Evolutionary conservation across 2,329 filamentous ascomycete species (phyloP).

Genomic region (Cercospora sesami): DNA sequence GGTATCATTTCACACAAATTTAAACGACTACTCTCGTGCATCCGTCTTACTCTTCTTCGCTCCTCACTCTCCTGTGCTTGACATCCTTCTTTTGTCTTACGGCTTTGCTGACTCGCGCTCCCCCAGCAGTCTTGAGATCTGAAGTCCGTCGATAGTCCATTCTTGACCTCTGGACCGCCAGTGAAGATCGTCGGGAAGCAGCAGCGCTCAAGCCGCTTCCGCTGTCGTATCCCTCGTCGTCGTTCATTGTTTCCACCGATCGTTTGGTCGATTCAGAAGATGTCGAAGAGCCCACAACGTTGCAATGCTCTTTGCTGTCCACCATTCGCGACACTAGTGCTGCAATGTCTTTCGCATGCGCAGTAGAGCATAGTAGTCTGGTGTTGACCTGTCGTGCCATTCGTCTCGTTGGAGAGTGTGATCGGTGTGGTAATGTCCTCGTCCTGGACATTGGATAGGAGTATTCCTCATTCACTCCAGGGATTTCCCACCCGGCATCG

Average conservation of each 20-base stretch:
- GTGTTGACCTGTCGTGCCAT: conserved; percentile 45
- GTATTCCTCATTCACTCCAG: conserved; percentile 18
- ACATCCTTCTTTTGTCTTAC: conserved; percentile 27
- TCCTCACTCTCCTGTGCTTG: conserved; percentile 24
- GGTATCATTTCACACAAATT: neutral
- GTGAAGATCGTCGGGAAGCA: conserved; percentile 27
- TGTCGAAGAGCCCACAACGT: conserved; percentile 18
- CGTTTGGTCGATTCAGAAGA: neutral
- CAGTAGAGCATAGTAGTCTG: conserved; percentile 43
- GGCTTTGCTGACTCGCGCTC: conserved; percentile 33
- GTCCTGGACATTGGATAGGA: conserved; percentile 20
- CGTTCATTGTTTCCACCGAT: conserved; percentile 9
- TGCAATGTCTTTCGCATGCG: conserved; percentile 45
- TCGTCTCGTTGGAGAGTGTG: conserved; percentile 42
- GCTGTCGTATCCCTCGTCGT: conserved; percentile 36
- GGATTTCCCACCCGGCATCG: conserved; percentile 36
- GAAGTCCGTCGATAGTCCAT: conserved; percentile 28
- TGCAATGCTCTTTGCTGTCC: conserved; percentile 45
- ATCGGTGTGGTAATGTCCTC: conserved; percentile 23
- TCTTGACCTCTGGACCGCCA: conserved; percentile 22
- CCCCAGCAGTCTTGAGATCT: conserved; percentile 28
- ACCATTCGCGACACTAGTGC: conserved; percentile 47
- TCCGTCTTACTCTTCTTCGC: conserved; percentile 23
- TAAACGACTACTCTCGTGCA: conserved; percentile 3
- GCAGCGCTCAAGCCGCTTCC: conserved; percentile 15